These are phyloP conservation scores for Curvularia spicifera DNA, from an alignment of 2,329 filamentous ascomycete species.

Conservation along the genomic window DNA sequence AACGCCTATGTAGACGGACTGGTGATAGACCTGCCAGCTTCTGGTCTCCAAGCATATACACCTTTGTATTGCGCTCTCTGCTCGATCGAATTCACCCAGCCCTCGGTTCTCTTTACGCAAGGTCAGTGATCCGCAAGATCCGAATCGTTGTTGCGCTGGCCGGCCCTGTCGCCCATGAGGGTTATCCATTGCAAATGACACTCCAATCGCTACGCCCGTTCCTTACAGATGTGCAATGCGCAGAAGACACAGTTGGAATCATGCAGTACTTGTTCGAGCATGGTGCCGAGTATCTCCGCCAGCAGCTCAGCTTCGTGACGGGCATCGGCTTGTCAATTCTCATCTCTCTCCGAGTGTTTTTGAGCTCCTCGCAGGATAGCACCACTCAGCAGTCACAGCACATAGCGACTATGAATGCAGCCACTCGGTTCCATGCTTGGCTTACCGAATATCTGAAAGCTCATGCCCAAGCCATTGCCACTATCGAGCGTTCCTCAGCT, in stretches of 20 bases:
- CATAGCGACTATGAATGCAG: constrained; percentile 75
- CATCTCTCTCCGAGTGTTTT: constrained; percentile 76
- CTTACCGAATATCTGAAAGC: constrained; percentile 71
- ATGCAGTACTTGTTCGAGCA: constrained; percentile 80
- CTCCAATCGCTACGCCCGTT: constrained; percentile 80
- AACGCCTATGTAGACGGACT: constrained; percentile 76
- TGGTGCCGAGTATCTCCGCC: constrained; percentile 68
- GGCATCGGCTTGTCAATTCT: constrained; percentile 81
- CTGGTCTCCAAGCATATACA: constrained; percentile 78
- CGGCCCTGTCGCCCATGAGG: constrained; percentile 72
- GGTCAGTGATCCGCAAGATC: constrained; percentile 84
- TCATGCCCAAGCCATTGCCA: constrained; percentile 49
- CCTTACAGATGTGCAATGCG: constrained; percentile 82
- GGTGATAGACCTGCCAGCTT: constrained; percentile 65
- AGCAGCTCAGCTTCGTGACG: constrained; percentile 75
- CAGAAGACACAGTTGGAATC: constrained; percentile 87
- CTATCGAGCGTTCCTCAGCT: constrained; percentile 35
- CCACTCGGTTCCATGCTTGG: constrained; percentile 79
- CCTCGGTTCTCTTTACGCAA: constrained; percentile 84
- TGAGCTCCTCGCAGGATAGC: constrained; percentile 75
- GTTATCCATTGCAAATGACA: constrained; percentile 89
- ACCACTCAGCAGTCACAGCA: constrained; percentile 88
- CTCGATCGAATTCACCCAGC: constrained; percentile 82
- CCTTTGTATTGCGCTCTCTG: constrained; percentile 76
- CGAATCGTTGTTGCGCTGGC: constrained; percentile 80